A percentile compares a stretch with the other conserved stretches of the same genome.
phyloP scores from a whole-genome alignment of 2,329 filamentous ascomycete genomes.

The Aureobasidium sp. region DNA sequence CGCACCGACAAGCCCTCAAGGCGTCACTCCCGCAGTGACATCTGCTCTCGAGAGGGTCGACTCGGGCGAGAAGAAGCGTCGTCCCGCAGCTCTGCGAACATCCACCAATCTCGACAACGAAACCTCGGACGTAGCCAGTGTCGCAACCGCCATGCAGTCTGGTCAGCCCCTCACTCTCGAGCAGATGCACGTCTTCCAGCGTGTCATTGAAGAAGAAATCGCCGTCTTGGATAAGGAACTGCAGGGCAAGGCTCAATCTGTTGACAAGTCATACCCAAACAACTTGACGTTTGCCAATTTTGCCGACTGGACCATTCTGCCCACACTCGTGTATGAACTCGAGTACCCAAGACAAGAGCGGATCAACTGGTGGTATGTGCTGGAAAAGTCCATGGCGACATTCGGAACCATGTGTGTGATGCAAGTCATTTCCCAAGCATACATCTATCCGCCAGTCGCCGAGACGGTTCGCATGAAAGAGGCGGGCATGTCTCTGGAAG shows the following conservation, averaged over 20 bases:
- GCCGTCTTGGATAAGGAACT: conserved; percentile 58
- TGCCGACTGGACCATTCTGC: conserved; percentile 66
- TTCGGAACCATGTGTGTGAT: conserved; percentile 70
- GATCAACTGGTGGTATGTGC: conserved; percentile 68
- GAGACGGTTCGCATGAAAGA: conserved; percentile 62
- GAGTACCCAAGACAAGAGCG: conserved; percentile 65
- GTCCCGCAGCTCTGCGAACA: conserved; percentile 32
- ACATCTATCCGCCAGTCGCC: conserved; percentile 69
- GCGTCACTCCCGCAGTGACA: not conserved
- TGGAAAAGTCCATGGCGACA: conserved; percentile 63
- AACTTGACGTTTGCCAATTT: conserved; percentile 57
- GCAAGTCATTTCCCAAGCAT: conserved; percentile 70
- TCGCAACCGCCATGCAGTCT: conserved; percentile 56
- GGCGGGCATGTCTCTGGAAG: conserved; percentile 51
- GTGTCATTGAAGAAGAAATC: conserved; percentile 62
- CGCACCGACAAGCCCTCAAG: conserved; percentile 30
- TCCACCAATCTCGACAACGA: conserved; percentile 41
- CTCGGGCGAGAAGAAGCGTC: conserved; percentile 22
- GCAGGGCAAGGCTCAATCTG: conserved; percentile 51
- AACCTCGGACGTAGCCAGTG: conserved; percentile 51
- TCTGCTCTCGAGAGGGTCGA: conserved; percentile 18
- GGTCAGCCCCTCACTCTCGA: conserved; percentile 53
- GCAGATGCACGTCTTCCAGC: conserved; percentile 57
- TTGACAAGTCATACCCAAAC: conserved; percentile 53
- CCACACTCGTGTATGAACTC: conserved; percentile 72